phyloP scores from a whole-genome alignment of 441 rosid species.

The Populus hybrid region DNA sequence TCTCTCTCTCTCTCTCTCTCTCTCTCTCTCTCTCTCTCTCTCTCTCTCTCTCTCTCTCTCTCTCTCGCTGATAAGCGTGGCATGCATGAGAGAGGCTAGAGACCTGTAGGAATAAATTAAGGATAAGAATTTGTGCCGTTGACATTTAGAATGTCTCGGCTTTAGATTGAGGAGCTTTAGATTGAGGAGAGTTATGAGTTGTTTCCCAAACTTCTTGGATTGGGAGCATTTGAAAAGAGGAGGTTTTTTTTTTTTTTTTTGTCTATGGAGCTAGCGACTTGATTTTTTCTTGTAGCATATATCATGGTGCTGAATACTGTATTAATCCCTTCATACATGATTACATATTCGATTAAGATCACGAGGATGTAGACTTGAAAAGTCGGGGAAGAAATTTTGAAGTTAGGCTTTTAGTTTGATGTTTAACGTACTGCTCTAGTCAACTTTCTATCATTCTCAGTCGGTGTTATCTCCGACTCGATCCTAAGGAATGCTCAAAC shows the following conservation, averaged over 20 bases:
- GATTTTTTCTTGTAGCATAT: background rate
- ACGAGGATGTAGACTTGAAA: background rate
- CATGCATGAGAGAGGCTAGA: background rate
- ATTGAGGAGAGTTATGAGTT: background rate
- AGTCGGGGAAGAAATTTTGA: background rate
- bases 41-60: too few species aligned
- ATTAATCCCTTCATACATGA: background rate
- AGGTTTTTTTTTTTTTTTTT: background rate
- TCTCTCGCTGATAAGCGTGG: background rate
- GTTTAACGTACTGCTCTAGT: background rate
- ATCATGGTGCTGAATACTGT: background rate
- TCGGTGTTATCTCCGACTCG: constrained; percentile 7
- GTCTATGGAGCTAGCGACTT: background rate
- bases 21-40: too few species aligned
- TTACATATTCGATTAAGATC: background rate
- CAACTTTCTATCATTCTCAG: constrained; percentile 2
- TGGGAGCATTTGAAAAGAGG: background rate
- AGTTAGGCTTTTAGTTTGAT: background rate
- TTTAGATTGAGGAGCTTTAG: background rate
- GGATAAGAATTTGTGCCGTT: background rate
- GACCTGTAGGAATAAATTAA: background rate
- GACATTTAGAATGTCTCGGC: background rate
- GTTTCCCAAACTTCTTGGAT: background rate
- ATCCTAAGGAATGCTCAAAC: background rate
- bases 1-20: too few species aligned